Percentiles rank a stretch among this genome's conserved stretches.
phyloP scores from a whole-genome alignment of 1,284 basidiomycete genomes.

The Irpex lacteus region DNA sequence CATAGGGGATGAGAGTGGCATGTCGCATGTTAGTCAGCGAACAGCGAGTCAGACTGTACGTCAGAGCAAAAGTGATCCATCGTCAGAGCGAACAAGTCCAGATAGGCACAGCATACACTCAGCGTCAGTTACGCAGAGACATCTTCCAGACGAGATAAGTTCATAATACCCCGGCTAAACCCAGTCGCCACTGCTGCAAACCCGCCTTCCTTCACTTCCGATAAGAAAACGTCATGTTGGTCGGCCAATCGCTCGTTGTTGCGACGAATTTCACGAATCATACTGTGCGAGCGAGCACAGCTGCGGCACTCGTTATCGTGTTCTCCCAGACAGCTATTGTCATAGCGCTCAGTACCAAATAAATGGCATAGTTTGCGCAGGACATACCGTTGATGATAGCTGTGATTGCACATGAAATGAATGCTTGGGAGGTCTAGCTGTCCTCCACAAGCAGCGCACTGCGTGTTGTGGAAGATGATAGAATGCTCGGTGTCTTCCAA shows the following conservation, averaged over 20 bases:
- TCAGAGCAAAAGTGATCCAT: not conserved
- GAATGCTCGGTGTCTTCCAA: conserved; percentile 77
- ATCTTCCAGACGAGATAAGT: conserved; percentile 30
- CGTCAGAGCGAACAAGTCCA: not conserved
- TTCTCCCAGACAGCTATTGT: conserved; percentile 74
- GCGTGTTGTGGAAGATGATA: conserved; percentile 89
- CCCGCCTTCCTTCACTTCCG: conserved; percentile 82
- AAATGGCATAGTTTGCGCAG: not conserved
- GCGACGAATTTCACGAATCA: conserved; percentile 83
- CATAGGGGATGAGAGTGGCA: too few relatives aligned
- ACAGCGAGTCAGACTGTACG: too few relatives aligned
- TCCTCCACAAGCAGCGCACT: conserved; percentile 85
- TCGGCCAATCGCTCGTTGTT: conserved; percentile 83
- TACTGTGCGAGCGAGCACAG: conserved; percentile 84
- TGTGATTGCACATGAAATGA: conserved; percentile 98
- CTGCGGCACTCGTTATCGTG: conserved; percentile 87
- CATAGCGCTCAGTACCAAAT: not conserved
- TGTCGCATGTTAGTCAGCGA: too few relatives aligned
- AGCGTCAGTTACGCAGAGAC: conserved; percentile 4
- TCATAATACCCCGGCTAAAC: conserved; percentile 75
- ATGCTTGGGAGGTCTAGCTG: conserved; percentile 90
- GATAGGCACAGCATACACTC: not conserved
- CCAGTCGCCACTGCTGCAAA: conserved; percentile 81
- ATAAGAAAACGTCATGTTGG: conserved; percentile 86
- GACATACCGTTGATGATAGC: conserved; percentile 86